Conservation (phyloP, 2,329 filamentous ascomycete genomes). For the Monilinia fructicola region DNA sequence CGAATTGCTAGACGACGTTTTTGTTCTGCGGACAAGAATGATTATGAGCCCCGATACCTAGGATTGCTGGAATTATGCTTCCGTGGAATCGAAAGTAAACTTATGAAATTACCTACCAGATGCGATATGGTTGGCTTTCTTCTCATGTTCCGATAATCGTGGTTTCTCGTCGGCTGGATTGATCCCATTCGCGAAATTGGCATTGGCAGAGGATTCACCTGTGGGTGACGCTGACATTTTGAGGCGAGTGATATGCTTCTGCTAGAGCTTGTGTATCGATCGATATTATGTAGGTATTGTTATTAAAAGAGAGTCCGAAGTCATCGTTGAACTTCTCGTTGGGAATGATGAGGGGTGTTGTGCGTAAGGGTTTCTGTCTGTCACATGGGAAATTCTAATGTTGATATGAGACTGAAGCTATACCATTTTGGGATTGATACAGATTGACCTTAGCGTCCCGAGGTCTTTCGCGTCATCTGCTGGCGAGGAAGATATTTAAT, state of each 20-base stretch:
- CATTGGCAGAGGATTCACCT: constrained; percentile 35
- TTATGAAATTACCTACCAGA: constrained; percentile 43
- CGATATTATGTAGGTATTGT: constrained; percentile 5
- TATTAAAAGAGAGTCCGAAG: constrained; percentile 18
- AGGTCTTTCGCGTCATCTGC: not conserved
- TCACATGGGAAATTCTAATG: constrained; percentile 18
- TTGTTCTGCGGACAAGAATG: constrained; percentile 45
- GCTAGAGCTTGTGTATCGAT: constrained; percentile 17
- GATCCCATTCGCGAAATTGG: constrained; percentile 33
- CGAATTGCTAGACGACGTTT: constrained; percentile 54
- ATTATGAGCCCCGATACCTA: not conserved
- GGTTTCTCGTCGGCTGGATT: constrained; percentile 52
- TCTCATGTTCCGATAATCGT: constrained; percentile 66
- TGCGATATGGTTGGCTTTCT: constrained; percentile 72
- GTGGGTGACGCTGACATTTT: constrained; percentile 35
- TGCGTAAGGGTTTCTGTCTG: not conserved
- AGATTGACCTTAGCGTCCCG: not conserved
- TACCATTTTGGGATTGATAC: constrained; percentile 14
- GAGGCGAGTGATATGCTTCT: constrained; percentile 8
- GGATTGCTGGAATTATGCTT: not conserved
- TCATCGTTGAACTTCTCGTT: constrained; percentile 4
- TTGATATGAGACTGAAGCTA: not conserved
- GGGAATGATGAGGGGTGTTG: constrained; percentile 1
- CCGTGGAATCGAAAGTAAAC: not conserved
- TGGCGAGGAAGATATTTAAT: not conserved